A percentile compares a stretch with the other conserved stretches of the same genome.
These are phyloP conservation scores for Dioscorea zingiberensis DNA, from an alignment of 106 monocot genomes.

Conservation along the genomic window DNA sequence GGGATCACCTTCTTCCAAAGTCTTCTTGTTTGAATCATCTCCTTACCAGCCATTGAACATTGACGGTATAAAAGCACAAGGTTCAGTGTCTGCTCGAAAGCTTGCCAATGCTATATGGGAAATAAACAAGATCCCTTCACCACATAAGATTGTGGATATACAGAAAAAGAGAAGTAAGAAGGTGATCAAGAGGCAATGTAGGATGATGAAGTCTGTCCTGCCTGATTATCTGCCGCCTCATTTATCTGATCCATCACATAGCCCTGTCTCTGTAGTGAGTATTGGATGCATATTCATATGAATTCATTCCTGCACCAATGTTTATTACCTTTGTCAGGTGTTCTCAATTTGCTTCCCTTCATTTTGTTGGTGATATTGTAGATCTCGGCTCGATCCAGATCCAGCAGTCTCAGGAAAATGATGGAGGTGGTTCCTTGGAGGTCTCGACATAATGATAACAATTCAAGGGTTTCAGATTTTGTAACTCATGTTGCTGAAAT, in stretches of 20 bases:
- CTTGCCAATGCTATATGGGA: slow-evolving; percentile 58
- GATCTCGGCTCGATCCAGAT: slow-evolving; percentile 21
- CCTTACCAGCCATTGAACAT: background rate
- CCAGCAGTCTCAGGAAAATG: slow-evolving; percentile 16
- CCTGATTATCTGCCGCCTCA: slow-evolving; percentile 9
- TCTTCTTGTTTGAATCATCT: slow-evolving; percentile 15
- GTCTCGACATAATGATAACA: slow-evolving; percentile 6
- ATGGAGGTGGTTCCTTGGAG: slow-evolving; percentile 12
- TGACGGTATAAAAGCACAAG: slow-evolving; percentile 6
- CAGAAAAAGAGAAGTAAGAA: slow-evolving; percentile 1
- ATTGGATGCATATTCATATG: background rate
- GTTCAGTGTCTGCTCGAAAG: slow-evolving; percentile 49
- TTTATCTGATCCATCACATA: slow-evolving; percentile 39
- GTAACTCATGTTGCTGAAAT: slow-evolving; percentile 17
- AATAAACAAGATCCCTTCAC: slow-evolving; percentile 22
- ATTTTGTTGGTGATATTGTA: slow-evolving; percentile 8
- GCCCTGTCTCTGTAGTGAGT: slow-evolving; percentile 41
- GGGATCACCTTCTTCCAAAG: slow-evolving; percentile 21
- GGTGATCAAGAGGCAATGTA: background rate
- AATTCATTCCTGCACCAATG: background rate
- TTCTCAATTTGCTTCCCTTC: background rate
- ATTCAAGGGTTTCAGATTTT: slow-evolving; percentile 17
- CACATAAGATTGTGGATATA: slow-evolving; percentile 5
- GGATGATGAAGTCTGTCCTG: background rate
- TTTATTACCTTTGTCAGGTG: background rate